Conservation (phyloP, 352 stramenopile species). For the Pythium oligandrum region DNA sequence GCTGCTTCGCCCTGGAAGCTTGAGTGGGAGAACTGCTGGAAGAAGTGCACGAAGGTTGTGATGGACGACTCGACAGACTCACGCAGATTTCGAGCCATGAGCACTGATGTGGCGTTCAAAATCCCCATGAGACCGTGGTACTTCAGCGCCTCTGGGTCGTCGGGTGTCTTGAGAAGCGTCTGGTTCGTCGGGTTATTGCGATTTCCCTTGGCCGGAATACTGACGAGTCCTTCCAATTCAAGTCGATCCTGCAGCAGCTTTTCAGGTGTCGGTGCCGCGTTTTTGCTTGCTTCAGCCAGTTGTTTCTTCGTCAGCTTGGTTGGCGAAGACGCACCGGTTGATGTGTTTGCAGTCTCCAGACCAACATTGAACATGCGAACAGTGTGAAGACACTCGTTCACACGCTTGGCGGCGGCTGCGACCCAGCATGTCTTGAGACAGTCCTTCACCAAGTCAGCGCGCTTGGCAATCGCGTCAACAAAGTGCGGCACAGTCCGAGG, state of each 20-base stretch:
- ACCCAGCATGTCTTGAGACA: conserved; percentile 84
- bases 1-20: conserved; percentile 55
- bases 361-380: conserved; percentile 5
- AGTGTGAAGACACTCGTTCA: conserved; percentile 52
- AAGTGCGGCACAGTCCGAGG: conserved; percentile 85
- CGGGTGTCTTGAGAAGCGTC: not conserved
- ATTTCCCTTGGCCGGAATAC: not conserved
- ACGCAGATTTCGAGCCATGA: conserved; percentile 90
- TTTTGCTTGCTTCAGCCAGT: conserved; percentile 2
- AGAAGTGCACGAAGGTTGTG: conserved; percentile 60
- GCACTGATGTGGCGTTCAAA: conserved; percentile 74
- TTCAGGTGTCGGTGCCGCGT: conserved; percentile 7
- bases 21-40: conserved; percentile 56
- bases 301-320: conserved; percentile 12
- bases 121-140: conserved; percentile 64
- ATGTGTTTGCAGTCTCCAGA: not conserved
- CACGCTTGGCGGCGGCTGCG: conserved; percentile 53
- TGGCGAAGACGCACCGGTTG: conserved; percentile 1
- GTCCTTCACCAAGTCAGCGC: conserved; percentile 81
- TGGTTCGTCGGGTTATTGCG: conserved; percentile 4
- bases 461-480: conserved; percentile 69
- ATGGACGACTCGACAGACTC: conserved; percentile 84
- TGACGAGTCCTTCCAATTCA: conserved; percentile 42
- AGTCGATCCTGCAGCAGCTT: conserved; percentile 42
- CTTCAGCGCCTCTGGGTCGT: conserved; percentile 38